Conservation (phyloP, 2,329 filamentous ascomycete genomes). For the Helotiales sp. region DNA sequence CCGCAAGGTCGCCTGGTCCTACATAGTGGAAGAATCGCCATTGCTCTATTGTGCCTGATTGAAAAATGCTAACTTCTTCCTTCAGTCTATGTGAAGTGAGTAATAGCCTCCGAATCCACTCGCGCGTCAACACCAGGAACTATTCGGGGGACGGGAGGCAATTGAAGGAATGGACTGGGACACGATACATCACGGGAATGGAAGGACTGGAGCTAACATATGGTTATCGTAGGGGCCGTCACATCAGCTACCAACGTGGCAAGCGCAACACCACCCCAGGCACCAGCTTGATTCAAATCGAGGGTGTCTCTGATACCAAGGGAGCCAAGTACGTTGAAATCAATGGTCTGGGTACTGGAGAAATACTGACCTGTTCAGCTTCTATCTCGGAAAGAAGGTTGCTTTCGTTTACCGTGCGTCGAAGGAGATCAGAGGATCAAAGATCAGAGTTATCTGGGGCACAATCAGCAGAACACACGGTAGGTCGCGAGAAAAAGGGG, state of each 20-base stretch:
- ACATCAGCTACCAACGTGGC: conserved; percentile 96
- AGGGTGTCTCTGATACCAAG: conserved; percentile 91
- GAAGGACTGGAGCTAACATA: conserved; percentile 32
- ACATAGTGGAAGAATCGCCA: background rate
- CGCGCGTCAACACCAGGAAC: background rate
- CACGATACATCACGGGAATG: conserved; percentile 3
- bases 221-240: conserved; percentile 75
- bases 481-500: conserved; percentile 52
- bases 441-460: conserved; percentile 99
- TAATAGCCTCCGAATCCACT: conserved; percentile 44
- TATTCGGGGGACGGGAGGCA: background rate
- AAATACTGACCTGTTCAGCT: conserved; percentile 50
- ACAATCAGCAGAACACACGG: conserved; percentile 96
- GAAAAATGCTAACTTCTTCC: conserved; percentile 40
- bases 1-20: background rate
- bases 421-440: conserved; percentile 94
- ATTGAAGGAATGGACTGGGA: conserved; percentile 15
- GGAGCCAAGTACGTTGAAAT: conserved; percentile 75
- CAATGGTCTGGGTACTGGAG: background rate
- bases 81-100: conserved; percentile 89
- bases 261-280: conserved; percentile 90
- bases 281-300: conserved; percentile 96
- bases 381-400: conserved; percentile 99
- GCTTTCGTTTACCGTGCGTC: conserved; percentile 98
- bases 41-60: background rate